Evolutionary conservation across 345 rosid species (phyloP), one percentile per base, ranked within the genome.

Genomic region (Adansonia digitata): DNA sequence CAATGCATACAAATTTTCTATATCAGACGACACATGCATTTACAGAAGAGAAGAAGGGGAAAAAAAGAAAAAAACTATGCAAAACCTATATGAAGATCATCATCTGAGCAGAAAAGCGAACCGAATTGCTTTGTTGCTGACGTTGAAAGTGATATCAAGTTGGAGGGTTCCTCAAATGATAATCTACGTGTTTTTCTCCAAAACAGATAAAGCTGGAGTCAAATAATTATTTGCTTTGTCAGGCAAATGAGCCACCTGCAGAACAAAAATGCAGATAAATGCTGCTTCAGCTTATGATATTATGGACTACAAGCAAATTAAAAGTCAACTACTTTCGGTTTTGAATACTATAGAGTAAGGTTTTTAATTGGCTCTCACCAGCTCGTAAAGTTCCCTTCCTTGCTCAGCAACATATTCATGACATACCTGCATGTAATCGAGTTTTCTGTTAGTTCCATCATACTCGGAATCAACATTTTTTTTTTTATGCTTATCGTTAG

Each of bases 201-300:
- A 83, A 24, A 91, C 92, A 15, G 97, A 86, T 31, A 92, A 76
- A n/a, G 97, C 98, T 8, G 97, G 97, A 20, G 98, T 89, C 84
- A 94, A 83, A 84, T 94, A 94, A 84, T 92, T 94, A 78, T 94
- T 94, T 27, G 98, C 98, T 85, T 94, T 94, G 82, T 91, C 97
- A 0, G 98, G 98, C 78, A 92, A 80, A 85, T 94, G 99, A 29
- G 99, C 98, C 68, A 94, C 98, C 98, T 92, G 83, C 73, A 79
- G 34, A 71, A 20, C 40, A 43, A 75, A 3, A 7, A 75, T 13
- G 72, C n/a, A n/a, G n/a, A n/a, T 29, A 29, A 67, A 20, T 26
- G 26, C 56, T 11, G 20, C 43, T 69, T 69, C 26, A 69, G 72
- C 17, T 68, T 17, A 9, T 29, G 42, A 31, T 43, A 31, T 5